Base-by-base conservation (phyloP, 2,329 filamentous ascomycete species). In the Sclerotinia glacialis region DNA sequence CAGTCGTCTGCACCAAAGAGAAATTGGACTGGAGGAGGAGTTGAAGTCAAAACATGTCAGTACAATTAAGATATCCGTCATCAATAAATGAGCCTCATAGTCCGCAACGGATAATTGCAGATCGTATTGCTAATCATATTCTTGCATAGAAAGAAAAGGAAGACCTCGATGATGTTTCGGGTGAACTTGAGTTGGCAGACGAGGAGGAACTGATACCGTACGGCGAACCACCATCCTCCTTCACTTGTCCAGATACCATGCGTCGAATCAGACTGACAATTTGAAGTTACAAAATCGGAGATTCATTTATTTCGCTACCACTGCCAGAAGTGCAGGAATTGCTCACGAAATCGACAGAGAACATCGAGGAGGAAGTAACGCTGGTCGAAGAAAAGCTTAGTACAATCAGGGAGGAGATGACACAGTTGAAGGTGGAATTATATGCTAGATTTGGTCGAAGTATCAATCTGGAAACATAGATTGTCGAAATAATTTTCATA, bases 381-480 rank as follows among this genome's bases (percentile, higher is more conserved):
- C 83, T 80, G 68, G 80, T 97, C 65, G 93, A 97, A 78, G 90
- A 92, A 63, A 90, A 89, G 75, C 80, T 98, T 49, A 81, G 85
- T 65, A 83, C 83, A 3, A 83, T 96, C 63, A 89, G 89, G 66
- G 93, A 96, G 71, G 92, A 97, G 77, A 93, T 98, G 91, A 86
- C 87, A 69, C 84, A 90, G 77, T 83, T 99, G 71, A 99, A 99
- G 83, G 90, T 96, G 67, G 88, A 91, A 69, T 81, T 99, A 69
- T 99, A 99, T 79, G 93, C 93, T 44, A 87, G 96, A 69, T 99
- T 99, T 79, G 95, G 95, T 66, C 88, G 91, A 78, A 96, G 93
- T 78, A 99, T 99, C 83, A 99, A 99, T 79, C 83, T 98, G 71
- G 95, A 99, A 80, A 92, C 90, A 72, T 95, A 82, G 85, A 74